These are phyloP conservation scores for Acanthamoeba polyphaga DNA, from an alignment of 208 protist genomes.

Conservation along the genomic window DNA sequence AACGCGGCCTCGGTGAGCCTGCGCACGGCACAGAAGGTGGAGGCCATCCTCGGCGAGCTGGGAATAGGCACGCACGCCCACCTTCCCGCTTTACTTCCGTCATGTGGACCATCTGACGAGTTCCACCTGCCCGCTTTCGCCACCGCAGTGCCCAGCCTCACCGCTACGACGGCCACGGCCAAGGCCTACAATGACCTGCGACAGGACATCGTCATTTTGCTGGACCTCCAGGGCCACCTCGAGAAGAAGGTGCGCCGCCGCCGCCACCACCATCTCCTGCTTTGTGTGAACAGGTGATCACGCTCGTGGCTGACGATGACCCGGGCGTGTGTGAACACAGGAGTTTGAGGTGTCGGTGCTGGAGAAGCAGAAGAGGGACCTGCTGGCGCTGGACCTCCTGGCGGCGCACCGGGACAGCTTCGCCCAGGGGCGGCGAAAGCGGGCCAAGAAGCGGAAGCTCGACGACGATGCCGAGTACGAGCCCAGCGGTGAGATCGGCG, in stretches of 20 bases:
- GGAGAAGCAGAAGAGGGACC: conserved; percentile 12
- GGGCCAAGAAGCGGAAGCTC: background rate
- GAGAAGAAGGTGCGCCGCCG: background rate
- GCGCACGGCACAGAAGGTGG: conserved; percentile 51
- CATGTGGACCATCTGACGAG: background rate
- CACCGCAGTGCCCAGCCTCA: background rate
- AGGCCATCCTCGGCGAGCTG: conserved; percentile 18
- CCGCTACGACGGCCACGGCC: background rate
- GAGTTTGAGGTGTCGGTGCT: background rate
- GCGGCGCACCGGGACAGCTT: background rate
- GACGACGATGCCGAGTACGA: conserved; percentile 8
- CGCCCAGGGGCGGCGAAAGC: conserved; percentile 1
- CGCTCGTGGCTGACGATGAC: too few species aligned
- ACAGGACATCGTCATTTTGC: conserved; percentile 35
- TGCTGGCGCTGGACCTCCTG: conserved; percentile 17
- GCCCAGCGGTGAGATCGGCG: background rate
- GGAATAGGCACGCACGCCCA: background rate
- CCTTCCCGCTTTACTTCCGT: background rate
- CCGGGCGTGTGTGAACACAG: background rate
- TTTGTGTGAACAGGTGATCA: too few species aligned
- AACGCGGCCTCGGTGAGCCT: conserved; percentile 11
- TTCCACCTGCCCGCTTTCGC: background rate
- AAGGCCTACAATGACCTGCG: conserved; percentile 44
- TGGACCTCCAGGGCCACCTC: conserved; percentile 36
- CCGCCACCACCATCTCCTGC: background rate